These are phyloP conservation scores for Fusarium nanum DNA, from an alignment of 2,329 filamentous ascomycete genomes.

Conservation along the genomic window DNA sequence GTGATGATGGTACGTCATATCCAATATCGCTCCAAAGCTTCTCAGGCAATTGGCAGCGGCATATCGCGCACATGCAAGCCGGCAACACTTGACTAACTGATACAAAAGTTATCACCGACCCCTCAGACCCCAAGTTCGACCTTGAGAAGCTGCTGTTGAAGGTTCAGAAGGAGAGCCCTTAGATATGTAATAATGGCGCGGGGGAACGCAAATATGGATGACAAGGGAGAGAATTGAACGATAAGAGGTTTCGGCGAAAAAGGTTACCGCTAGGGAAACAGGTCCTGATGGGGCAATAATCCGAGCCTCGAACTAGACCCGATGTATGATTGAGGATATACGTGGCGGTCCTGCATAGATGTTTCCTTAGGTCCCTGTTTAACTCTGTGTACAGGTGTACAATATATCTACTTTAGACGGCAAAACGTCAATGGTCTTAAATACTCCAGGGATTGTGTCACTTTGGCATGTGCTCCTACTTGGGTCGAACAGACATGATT, in stretches of 20 bases:
- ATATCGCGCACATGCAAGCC: slow-evolving; percentile 12
- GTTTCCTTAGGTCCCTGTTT: slow-evolving; percentile 59
- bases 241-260: slow-evolving; percentile 42
- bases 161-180: slow-evolving; percentile 66
- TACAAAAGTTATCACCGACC: slow-evolving; percentile 64
- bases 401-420: slow-evolving; percentile 64
- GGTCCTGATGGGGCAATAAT: slow-evolving; percentile 44
- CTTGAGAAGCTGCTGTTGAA: slow-evolving; percentile 84
- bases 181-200: slow-evolving; percentile 45
- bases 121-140: slow-evolving; percentile 90
- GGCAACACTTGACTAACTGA: slow-evolving; percentile 39
- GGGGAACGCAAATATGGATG: slow-evolving; percentile 40
- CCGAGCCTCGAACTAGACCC: slow-evolving; percentile 49
- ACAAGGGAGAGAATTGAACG: slow-evolving; percentile 47
- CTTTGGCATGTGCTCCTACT: slow-evolving; percentile 5
- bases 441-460: slow-evolving; percentile 23
- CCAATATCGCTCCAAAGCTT: slow-evolving; percentile 7
- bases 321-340: slow-evolving; percentile 56
- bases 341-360: slow-evolving; percentile 62
- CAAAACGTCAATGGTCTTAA: slow-evolving; percentile 42
- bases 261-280: slow-evolving; percentile 40
- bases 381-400: slow-evolving; percentile 65
- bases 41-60: slow-evolving; percentile 24
- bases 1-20: slow-evolving; percentile 49
- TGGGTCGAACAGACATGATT: slow-evolving; percentile 1